Percentiles rank a stretch among this genome's conserved stretches.
Conservation (phyloP, 805 yeast species). For the Zygosaccharomyces gambellarensis region DNA sequence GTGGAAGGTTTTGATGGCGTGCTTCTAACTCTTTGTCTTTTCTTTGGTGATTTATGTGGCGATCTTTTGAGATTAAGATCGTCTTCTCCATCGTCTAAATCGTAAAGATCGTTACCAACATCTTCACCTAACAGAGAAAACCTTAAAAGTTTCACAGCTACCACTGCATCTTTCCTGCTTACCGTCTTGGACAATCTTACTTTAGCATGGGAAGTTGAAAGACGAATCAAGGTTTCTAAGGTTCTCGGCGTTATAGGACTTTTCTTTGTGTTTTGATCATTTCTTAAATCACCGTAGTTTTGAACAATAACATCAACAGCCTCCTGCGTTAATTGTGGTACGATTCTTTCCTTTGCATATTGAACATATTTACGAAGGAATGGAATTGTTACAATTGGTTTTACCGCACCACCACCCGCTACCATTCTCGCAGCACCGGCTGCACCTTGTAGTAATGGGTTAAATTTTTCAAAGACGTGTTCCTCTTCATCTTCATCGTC, state of each 20-base stretch:
- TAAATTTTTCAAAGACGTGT: constrained; percentile 73
- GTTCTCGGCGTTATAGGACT: constrained; percentile 99
- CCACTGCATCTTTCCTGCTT: constrained; percentile 70
- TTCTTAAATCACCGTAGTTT: constrained; percentile 76
- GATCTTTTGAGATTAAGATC: constrained; percentile 21
- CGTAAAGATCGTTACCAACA: constrained; percentile 21
- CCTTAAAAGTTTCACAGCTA: constrained; percentile 80
- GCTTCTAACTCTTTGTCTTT: constrained; percentile 24
- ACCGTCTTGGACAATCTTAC: constrained; percentile 78
- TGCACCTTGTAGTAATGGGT: constrained; percentile 78
- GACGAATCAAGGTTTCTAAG: constrained; percentile 88
- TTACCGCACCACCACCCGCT: constrained; percentile 34
- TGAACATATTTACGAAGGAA: constrained; percentile 90
- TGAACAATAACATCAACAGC: constrained; percentile 80
- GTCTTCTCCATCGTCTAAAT: constrained; percentile 22
- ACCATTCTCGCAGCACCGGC: constrained; percentile 43
- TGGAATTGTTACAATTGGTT: constrained; percentile 63
- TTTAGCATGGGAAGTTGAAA: constrained; percentile 95
- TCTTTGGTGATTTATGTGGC: constrained; percentile 34
- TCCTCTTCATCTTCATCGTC: constrained; percentile 48
- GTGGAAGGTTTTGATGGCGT: constrained; percentile 22
- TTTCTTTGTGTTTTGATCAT: constrained; percentile 73
- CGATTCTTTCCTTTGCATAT: constrained; percentile 83
- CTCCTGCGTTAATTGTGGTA: constrained; percentile 69
- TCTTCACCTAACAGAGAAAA: constrained; percentile 64